A percentile compares a stretch with the other conserved stretches of the same genome.
Evolutionary conservation across 148 eudicot genomes (phyloP).

Genomic region (Dysphania ambrosioides): DNA sequence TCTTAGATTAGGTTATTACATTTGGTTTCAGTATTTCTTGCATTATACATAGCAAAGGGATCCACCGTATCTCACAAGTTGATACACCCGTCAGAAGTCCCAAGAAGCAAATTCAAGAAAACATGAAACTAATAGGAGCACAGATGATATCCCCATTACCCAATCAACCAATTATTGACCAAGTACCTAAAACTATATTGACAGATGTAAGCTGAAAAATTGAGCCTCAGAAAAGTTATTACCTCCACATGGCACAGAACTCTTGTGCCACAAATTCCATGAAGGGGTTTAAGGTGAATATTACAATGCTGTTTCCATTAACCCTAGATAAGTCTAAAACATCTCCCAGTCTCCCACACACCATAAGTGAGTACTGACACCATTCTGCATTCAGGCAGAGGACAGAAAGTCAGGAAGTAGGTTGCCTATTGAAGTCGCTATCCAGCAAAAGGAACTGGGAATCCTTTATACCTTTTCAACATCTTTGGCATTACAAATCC

Average conservation of each 20-base stretch:
- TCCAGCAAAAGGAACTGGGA: background rate
- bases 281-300: too few relatives aligned
- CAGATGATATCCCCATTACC: too few relatives aligned
- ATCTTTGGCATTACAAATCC: background rate
- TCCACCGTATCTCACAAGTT: background rate
- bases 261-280: too few relatives aligned
- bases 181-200: too few relatives aligned
- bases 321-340: too few relatives aligned
- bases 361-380: background rate
- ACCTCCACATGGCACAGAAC: too few relatives aligned
- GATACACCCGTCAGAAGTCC: background rate
- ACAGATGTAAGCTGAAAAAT: too few relatives aligned
- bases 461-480: background rate
- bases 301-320: too few relatives aligned
- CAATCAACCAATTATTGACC: too few relatives aligned
- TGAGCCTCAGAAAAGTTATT: too few relatives aligned
- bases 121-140: background rate
- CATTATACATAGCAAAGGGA: background rate
- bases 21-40: background rate
- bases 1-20: background rate
- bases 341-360: too few relatives aligned
- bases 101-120: background rate
- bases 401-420: background rate
- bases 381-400: too few relatives aligned
- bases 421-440: background rate